Percentiles rank a stretch among this genome's conserved stretches.
Conservation (phyloP, 2,329 filamentous ascomycete species). For the Penicillium corylophilum region DNA sequence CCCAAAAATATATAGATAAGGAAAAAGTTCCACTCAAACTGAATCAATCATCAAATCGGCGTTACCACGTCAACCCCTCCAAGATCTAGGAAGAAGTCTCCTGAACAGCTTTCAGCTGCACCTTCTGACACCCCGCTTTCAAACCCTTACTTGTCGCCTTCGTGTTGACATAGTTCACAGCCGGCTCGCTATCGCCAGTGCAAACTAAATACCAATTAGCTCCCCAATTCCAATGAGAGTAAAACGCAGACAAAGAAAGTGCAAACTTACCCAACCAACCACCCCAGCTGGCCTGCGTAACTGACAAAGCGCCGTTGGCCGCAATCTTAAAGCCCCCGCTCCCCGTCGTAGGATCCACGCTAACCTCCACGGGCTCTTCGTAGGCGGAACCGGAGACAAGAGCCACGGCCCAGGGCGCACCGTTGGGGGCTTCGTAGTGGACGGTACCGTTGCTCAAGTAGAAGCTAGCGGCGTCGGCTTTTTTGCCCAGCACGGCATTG, state of each 20-base stretch:
- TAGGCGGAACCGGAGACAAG: slow-evolving; percentile 9
- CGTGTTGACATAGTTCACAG: slow-evolving; percentile 11
- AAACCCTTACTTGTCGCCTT: not conserved
- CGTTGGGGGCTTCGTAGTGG: slow-evolving; percentile 6
- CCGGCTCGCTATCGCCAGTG: slow-evolving; percentile 3
- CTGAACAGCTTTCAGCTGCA: not conserved
- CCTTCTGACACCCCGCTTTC: slow-evolving; percentile 11
- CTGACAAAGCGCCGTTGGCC: not conserved
- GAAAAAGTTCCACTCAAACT: not conserved
- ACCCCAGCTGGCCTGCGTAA: slow-evolving; percentile 9
- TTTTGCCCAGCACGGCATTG: slow-evolving; percentile 13
- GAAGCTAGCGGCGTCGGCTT: slow-evolving; percentile 11
- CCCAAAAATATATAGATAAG: not conserved
- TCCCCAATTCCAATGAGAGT: no score
- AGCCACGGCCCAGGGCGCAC: slow-evolving; percentile 12
- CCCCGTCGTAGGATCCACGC: slow-evolving; percentile 12
- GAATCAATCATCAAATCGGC: not conserved
- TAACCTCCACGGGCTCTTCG: slow-evolving; percentile 16
- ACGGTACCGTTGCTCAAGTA: slow-evolving; percentile 15
- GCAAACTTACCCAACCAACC: slow-evolving; percentile 36
- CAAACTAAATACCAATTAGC: slow-evolving; percentile 1
- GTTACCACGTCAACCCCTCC: not conserved
- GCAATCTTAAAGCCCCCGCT: slow-evolving; percentile 14
- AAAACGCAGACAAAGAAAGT: not conserved
- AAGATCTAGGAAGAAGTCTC: not conserved